Evolutionary conservation across 768 basidiomycete species (phyloP), one percentile per base, ranked within the genome.

Genomic region (Mrakia gelida): DNA sequence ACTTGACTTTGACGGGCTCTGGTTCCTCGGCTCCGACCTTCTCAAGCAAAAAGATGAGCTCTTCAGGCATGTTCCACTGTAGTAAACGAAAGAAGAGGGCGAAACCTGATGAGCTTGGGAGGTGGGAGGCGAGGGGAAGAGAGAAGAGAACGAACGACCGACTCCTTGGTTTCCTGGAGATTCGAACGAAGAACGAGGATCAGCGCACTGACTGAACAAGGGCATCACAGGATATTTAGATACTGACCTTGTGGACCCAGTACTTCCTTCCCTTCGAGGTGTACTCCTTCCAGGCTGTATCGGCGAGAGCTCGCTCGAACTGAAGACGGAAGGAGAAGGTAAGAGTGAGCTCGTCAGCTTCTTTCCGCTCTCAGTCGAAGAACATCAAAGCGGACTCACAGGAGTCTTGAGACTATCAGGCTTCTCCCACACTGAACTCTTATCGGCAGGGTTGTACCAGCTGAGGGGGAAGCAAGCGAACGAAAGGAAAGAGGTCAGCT

Each of bases 371-470:
- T 45, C 61, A 78, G 87, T 79, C 38, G 81, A 94, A 80, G 95
- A 94, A 2, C 0, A n/a, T n/a, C n/a, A n/a, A 23, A 26, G 67
- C 2, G 1, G 21, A 70, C 67, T 6, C n/a, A 70, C 67, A 21
- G 94, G 92, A 0, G 92, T 91, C 85, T 95, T 97, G 71, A 98
- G 87, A 32, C 92, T 95, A 84, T 95, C 93, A 79, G 97, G 97
- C 84, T 98, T 99, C 85, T 98, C 95, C 96, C 95, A 98, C 73
- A 95, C 94, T 82, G 94, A 96, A 81, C 93, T 92, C 81, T 91
- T 90, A 5, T 92, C 92, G 15, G 87, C 88, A 0, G 93, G 90
- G 80, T 82, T 75, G 41, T 62, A 71, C 76, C 63, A 73, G 49
- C 71, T 68, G 30, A 18, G 15, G 26, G 2, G 21, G 43, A 49